These are phyloP conservation scores for Penicillium brasilianum DNA, from an alignment of 2,329 filamentous ascomycete genomes.

Conservation along the genomic window DNA sequence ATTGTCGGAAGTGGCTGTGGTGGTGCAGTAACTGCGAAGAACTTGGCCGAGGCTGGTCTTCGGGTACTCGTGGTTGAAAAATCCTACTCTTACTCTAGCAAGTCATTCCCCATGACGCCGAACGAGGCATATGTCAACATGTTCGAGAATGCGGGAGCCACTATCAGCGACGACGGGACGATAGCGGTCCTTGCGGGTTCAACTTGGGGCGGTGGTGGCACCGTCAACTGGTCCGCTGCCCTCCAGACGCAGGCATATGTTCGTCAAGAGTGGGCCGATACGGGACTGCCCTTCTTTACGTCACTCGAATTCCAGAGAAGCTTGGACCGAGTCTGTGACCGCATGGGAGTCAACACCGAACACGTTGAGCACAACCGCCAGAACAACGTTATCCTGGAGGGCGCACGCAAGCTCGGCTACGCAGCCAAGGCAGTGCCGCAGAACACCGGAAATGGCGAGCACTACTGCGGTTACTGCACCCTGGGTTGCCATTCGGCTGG, in stretches of 20 bases:
- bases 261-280: constrained; percentile 77
- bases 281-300: constrained; percentile 74
- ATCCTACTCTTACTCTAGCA: constrained; percentile 73
- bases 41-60: constrained; percentile 75
- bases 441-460: constrained; percentile 74
- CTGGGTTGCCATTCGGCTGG: constrained; percentile 66
- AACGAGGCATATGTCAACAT: constrained; percentile 65
- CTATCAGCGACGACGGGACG: constrained; percentile 61
- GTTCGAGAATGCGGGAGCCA: constrained; percentile 69
- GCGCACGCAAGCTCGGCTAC: constrained; percentile 75
- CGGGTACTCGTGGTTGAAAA: constrained; percentile 83
- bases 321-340: constrained; percentile 76
- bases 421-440: constrained; percentile 72
- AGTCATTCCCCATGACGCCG: constrained; percentile 75
- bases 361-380: constrained; percentile 73
- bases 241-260: constrained; percentile 75
- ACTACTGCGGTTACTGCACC: constrained; percentile 73
- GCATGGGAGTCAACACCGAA: constrained; percentile 74
- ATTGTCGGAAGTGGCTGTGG: constrained; percentile 88
- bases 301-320: constrained; percentile 75
- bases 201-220: constrained; percentile 84
- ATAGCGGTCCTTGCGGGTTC: constrained; percentile 70
- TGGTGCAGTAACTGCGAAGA: constrained; percentile 79
- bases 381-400: constrained; percentile 75
- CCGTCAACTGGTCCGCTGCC: constrained; percentile 79